Evolutionary conservation across 108 stramenopile species (phyloP), one percentile per base, ranked within the genome.

Genomic region (Bacterosira constricta): DNA sequence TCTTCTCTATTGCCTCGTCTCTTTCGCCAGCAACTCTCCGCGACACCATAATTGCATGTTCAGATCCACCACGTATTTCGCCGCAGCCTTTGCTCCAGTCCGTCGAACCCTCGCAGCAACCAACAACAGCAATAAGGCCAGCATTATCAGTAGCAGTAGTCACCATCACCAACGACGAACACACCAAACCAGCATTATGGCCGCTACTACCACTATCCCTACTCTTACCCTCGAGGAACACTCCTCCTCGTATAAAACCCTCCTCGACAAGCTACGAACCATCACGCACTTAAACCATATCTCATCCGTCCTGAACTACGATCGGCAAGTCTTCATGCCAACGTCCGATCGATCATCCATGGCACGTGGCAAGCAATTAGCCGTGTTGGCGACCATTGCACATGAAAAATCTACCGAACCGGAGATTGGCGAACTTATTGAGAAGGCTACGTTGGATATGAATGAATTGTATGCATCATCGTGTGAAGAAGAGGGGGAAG

Each of bases 311-410:
- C 29, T 74, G 9, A 79, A 75, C 49, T 75, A 75, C 49, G 78
- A 73, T 32, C 37, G 73, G n/a, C 65, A 69, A 46, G 90, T 91
- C 9, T 88, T 89, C 78, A 91, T 94, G 90, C 86, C 90, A 3
- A 80, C 20, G 21, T 59, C 73, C 13, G 75, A 74, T 3, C 13
- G 23, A 12, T 71, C 79, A n/a, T n/a, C 77, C 11, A 34, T 45
- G 2, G 80, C 70, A 12, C 84, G 93, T 2, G 90, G 89, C 7
- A 73, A 73, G 13, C 93, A 91, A 69, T 31, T 83, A 65, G 76
- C 85, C 7, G 88, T 83, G 0, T 56, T 94, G 66, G 93, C 93
- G 27, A 70, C 70, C 6, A 75, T 94, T 25, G 58, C 88, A 1
- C 90, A 94, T 46, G 84, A 88, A 59, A 83, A 83, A 44, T 36